Base-by-base conservation (phyloP, 768 basidiomycete species). In the Brasilioporus rufonigricans region DNA sequence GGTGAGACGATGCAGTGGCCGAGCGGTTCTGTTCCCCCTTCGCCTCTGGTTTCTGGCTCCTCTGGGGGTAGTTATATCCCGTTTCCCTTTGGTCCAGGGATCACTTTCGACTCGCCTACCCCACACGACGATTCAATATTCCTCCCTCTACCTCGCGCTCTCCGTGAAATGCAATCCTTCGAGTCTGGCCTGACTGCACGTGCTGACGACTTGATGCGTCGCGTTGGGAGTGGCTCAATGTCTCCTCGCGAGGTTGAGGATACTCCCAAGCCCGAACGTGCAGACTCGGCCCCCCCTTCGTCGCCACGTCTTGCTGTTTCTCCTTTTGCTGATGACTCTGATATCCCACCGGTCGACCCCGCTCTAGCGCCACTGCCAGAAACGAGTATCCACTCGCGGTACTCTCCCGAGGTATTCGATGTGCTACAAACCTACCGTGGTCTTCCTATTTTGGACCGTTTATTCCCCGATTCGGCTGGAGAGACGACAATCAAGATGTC, bases 91-190 rank as follows among this genome's bases (percentile, higher is more conserved):
- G 89, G 89, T 16, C 65, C 73, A 5, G 81, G 82, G 9, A 77
- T 91, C 29, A 58, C 73, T 3, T 91, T 87, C 61, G 84, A 85
- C 51, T 76, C 82, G 0, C 87, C 86, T 4, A 67, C 76, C 1
- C 74, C 79, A 55, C 76, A 72, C 32, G 74, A 77, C 9, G 69
- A 73, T 1, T 49, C 74, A 1, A 69, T 81, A 18, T 75, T 71
- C 45, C 66, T 82, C 5, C 74, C 76, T 5, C 61, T 79, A 2
- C 78, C 83, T 1, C 83, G 80, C 5, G 74, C 77, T 40, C 67
- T 93, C n/a, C 85, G 90, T 23, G 87, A 86, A 66, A 89, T 92
- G 86, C 89, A 92, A 60, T 90, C 88, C 0, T 93, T 93, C 64
- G 91, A 93, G 60, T 92, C 90, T 5, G 85, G 84, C 1, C 68